Conservation (phyloP, 2,329 filamentous ascomycete genomes). For the Diplocarpon mali region DNA sequence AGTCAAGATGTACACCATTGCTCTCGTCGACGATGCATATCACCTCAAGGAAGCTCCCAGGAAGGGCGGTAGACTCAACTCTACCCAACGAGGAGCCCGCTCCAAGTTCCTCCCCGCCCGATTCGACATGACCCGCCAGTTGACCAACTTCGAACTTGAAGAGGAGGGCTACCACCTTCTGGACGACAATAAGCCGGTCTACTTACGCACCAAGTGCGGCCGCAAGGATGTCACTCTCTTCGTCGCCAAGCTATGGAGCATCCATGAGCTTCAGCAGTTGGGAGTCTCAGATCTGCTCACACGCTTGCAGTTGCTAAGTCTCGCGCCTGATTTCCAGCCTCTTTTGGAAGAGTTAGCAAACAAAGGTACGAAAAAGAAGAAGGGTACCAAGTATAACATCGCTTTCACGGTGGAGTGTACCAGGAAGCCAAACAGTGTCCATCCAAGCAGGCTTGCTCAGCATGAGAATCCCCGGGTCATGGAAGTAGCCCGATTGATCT, state of each 20-base stretch:
- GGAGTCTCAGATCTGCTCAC: not conserved
- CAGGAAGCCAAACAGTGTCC: not conserved
- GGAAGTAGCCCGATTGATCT: not conserved
- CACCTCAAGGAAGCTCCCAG: not conserved
- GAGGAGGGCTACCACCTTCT: not conserved
- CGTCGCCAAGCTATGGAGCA: not conserved
- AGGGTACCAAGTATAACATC: not conserved
- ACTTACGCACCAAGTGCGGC: not conserved
- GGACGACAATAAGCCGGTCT: conserved; percentile 1
- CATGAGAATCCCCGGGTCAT: not conserved
- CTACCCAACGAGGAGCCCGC: not conserved
- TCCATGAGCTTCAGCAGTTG: not conserved
- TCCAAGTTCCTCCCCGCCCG: not conserved
- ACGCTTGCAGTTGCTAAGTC: not conserved
- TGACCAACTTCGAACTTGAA: not conserved
- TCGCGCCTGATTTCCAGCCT: not conserved
- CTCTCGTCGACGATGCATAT: not conserved
- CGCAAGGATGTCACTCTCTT: not conserved
- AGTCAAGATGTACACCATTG: not conserved
- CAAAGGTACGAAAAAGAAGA: not conserved
- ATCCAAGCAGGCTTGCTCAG: not conserved
- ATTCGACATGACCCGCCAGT: not conserved
- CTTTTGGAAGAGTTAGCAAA: not conserved
- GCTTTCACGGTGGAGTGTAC: not conserved
- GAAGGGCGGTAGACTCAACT: not conserved